Conservation (phyloP, 495 filamentous ascomycete species). For the Parachaetomium inaequale region DNA sequence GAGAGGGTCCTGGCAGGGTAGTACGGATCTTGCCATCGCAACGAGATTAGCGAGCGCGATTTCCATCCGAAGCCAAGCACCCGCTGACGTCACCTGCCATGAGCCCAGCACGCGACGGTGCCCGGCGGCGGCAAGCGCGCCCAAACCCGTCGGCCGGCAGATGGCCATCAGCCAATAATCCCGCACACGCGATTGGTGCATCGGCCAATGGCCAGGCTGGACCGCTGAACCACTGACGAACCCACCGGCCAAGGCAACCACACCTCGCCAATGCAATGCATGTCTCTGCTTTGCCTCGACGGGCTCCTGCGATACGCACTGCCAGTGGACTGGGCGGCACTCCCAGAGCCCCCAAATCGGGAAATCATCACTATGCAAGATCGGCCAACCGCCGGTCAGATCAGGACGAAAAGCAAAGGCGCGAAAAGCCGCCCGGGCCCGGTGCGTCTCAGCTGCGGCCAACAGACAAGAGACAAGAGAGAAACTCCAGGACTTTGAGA, state of each 20-base stretch:
- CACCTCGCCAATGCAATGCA: not conserved
- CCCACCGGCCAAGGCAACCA: not conserved
- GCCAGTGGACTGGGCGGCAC: not conserved
- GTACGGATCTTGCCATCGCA: conserved; percentile 3
- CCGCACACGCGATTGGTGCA: not conserved
- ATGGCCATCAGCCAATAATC: not conserved
- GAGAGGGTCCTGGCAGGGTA: too few species aligned
- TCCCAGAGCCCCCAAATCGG: conserved; percentile 6
- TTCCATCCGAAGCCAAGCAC: conserved; percentile 4
- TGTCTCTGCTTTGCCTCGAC: not conserved
- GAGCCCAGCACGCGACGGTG: conserved; percentile 2
- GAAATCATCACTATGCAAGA: conserved; percentile 7
- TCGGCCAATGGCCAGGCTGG: not conserved
- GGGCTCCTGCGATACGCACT: not conserved
- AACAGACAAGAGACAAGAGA: not conserved
- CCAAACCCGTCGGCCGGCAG: not conserved
- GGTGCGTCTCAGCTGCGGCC: not conserved
- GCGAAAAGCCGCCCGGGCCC: too few species aligned
- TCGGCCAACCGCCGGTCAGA: conserved; percentile 2
- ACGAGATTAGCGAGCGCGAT: conserved; percentile 13
- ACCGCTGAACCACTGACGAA: too few species aligned
- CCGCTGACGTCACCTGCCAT: conserved; percentile 13
- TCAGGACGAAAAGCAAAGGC: not conserved
- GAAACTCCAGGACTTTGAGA: not conserved
- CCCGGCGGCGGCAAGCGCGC: conserved; percentile 15